These are phyloP conservation scores for Fusarium succisae DNA, from an alignment of 2,329 filamentous ascomycete species.

Conservation along the genomic window DNA sequence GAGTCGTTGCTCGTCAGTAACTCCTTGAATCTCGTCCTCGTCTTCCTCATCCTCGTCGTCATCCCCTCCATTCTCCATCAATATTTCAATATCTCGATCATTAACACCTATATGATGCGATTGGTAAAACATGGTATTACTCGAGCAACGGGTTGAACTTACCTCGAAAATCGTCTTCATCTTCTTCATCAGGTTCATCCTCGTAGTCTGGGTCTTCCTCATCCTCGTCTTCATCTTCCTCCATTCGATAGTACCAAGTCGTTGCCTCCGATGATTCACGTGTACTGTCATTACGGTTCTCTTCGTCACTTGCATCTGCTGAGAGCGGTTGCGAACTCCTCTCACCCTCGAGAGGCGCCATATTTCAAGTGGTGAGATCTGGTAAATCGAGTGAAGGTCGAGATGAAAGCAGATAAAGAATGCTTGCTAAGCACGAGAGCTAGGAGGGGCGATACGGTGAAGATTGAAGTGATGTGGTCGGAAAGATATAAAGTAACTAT, in stretches of 20 bases:
- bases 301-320: conserved; percentile 2
- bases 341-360: conserved; percentile 20
- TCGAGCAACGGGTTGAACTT: background rate
- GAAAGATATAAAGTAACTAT: background rate
- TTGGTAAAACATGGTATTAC: background rate
- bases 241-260: conserved; percentile 24
- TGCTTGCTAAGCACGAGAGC: conserved; percentile 36
- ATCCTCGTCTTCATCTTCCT: conserved; percentile 48
- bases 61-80: conserved; percentile 35
- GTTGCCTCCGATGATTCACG: conserved; percentile 21
- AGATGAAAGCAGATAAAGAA: background rate
- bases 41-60: conserved; percentile 35
- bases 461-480: background rate
- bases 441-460: conserved; percentile 18
- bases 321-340: conserved; percentile 6
- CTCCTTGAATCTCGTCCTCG: conserved; percentile 39
- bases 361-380: conserved; percentile 4
- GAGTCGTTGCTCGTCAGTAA: conserved; percentile 44
- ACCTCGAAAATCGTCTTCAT: conserved; percentile 40
- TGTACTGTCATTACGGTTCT: conserved; percentile 12
- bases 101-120: conserved; percentile 9
- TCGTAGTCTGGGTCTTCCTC: conserved; percentile 44
- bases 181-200: conserved; percentile 43
- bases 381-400: background rate
- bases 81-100: conserved; percentile 29